Conservation (phyloP, 257 asterid species). For the Nicotiana knightiana region DNA sequence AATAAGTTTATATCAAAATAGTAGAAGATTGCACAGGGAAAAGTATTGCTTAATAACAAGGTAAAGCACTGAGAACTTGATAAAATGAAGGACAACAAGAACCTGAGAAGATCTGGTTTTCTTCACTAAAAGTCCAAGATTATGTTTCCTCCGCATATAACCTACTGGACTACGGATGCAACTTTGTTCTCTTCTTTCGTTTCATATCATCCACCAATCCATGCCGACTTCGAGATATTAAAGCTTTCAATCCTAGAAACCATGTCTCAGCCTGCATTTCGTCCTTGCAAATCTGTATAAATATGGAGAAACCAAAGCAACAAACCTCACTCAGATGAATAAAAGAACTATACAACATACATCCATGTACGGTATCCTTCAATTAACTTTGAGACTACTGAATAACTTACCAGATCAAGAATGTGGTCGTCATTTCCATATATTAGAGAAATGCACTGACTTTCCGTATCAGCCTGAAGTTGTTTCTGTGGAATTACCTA, state of each 20-base stretch:
- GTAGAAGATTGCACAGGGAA: not conserved
- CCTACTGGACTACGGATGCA: slow-evolving; percentile 43
- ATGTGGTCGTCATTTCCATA: slow-evolving; percentile 31
- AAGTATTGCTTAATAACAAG: not conserved
- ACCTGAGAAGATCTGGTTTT: slow-evolving; percentile 26
- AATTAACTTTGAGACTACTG: not conserved
- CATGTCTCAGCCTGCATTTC: slow-evolving; percentile 35
- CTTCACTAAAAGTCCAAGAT: slow-evolving; percentile 24
- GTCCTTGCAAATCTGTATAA: slow-evolving; percentile 39
- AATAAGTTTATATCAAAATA: not conserved
- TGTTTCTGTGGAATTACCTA: slow-evolving; percentile 25
- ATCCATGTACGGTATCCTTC: not conserved
- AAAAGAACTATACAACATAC: not conserved
- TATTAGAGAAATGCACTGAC: slow-evolving; percentile 34
- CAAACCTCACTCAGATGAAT: not conserved
- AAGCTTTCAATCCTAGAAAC: slow-evolving; percentile 32
- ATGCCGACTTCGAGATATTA: slow-evolving; percentile 29
- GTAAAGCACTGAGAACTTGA: slow-evolving; percentile 11
- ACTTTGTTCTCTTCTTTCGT: slow-evolving; percentile 33
- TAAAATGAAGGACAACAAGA: not conserved
- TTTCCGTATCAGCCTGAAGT: slow-evolving; percentile 30
- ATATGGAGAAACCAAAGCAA: not conserved
- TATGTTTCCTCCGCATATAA: slow-evolving; percentile 37
- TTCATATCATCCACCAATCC: slow-evolving; percentile 10
- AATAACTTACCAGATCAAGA: slow-evolving; percentile 32